Evolutionary conservation across 345 rosid species (phyloP), one percentile per base, ranked within the genome.

Genomic region (Acer saccharum): DNA sequence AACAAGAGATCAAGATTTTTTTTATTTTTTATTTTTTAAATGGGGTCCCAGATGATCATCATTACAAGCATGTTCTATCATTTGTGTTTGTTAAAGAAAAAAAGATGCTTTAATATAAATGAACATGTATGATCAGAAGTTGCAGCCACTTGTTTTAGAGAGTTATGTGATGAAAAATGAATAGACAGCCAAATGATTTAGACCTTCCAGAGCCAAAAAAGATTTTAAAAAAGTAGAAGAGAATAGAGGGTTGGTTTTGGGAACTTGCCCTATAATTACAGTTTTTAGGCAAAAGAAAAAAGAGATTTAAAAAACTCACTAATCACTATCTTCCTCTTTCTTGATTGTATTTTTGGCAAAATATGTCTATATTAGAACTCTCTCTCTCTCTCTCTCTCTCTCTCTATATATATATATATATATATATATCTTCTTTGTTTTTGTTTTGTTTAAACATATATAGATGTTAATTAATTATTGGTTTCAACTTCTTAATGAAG

Each of bases 41-140:
- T 68, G 44, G 82, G 87, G 88, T 68, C 90, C 89, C 87, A 76
- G 58, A 73, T 66, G 58, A 73, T 66, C 77, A 87, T 86, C 81
- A 89, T 87, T 77, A 74, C 79, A 69, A 73, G 79, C 88, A 85
- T 83, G 79, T 79, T 83, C 79, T 82, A 74, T 76, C 74, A 78
- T 76, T 82, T 69, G 79, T 72, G 80, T 79, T 73, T 76, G 70
- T 75, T 41, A 35, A 52, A 75, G 74, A 71, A 21, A 35, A 78
- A 74, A 81, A 79, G 76, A 80, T 78, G 81, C 88, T 84, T 89
- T 82, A 73, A 44, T 6, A 23, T 80, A 73, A 76, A 23, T 80
- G 76, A 76, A 78, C 65, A 77, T 66, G 72, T 21, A 69, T 60
- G 67, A 35, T 35, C 39, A 60, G 73, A 67, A 71, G 71, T 50